Percentiles rank a stretch among this genome's conserved stretches.
phyloP scores from a whole-genome alignment of 768 basidiomycete species.

The Leccinum rimulosum region DNA sequence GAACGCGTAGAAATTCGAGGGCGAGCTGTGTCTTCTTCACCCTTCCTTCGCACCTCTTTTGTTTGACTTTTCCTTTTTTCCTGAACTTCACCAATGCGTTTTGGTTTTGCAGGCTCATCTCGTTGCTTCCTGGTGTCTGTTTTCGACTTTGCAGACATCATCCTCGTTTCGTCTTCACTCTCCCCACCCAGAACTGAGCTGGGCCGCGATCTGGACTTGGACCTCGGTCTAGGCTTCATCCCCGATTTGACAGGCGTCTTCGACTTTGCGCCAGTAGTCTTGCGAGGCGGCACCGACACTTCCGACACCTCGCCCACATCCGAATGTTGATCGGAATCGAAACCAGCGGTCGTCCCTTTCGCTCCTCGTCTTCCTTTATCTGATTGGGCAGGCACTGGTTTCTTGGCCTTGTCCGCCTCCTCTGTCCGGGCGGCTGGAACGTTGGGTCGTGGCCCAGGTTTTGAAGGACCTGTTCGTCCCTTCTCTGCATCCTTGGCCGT shows the following conservation, averaged over 20 bases:
- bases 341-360: background rate
- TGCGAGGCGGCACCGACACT: constrained; percentile 14
- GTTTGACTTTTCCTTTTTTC: background rate
- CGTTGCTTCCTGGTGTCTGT: background rate
- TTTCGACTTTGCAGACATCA: background rate
- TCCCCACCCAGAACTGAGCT: background rate
- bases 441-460: background rate
- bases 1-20: constrained; percentile 11
- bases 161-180: constrained; percentile 2
- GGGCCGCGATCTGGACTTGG: constrained; percentile 10
- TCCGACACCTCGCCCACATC: background rate
- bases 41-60: background rate
- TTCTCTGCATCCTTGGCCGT: background rate
- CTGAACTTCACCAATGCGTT: constrained; percentile 1
- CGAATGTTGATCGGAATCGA: constrained; percentile 1
- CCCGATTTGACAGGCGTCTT: constrained; percentile 25
- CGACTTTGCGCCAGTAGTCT: background rate
- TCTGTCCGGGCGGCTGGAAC: background rate
- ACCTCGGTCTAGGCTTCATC: constrained; percentile 26
- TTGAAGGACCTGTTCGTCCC: background rate
- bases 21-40: background rate
- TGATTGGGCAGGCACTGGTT: background rate
- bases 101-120: background rate
- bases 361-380: background rate
- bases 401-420: background rate